Evolutionary conservation across 2,329 filamentous ascomycete genomes (phyloP).

Genomic region (Trichoderma sp.): DNA sequence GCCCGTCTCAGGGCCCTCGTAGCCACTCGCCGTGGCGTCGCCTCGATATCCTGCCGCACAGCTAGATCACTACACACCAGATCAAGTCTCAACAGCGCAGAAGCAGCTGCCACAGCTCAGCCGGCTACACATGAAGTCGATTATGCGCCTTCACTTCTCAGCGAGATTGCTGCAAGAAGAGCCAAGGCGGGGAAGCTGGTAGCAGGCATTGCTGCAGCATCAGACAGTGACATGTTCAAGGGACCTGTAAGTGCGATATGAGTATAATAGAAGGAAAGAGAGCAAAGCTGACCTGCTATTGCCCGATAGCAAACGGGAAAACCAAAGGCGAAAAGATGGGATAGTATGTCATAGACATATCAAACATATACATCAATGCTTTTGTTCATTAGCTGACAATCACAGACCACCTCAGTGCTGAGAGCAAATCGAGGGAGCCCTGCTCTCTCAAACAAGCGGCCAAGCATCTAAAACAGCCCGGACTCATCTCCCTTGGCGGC

Average conservation of each 20-base stretch:
- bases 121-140: constrained; percentile 28
- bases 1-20: constrained; percentile 23
- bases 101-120: constrained; percentile 28
- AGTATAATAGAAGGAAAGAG: not conserved
- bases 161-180: constrained; percentile 44
- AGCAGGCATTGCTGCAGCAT: constrained; percentile 72
- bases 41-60: not conserved
- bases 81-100: constrained; percentile 25
- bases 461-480: constrained; percentile 73
- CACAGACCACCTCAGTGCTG: constrained; percentile 57
- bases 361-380: not conserved
- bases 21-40: constrained; percentile 7
- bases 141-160: constrained; percentile 29
- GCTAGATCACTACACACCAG: constrained; percentile 24
- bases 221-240: constrained; percentile 82
- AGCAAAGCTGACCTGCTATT: not conserved
- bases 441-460: constrained; percentile 83
- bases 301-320: constrained; percentile 48
- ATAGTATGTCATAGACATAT: constrained; percentile 59
- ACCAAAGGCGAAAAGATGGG: constrained; percentile 78
- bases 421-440: constrained; percentile 59
- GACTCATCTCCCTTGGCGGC: constrained; percentile 87
- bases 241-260: constrained; percentile 53
- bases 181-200: constrained; percentile 69
- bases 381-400: not conserved